Evolutionary conservation across 352 stramenopile species (phyloP).

Genomic region (Phytophthora sansomeana): DNA sequence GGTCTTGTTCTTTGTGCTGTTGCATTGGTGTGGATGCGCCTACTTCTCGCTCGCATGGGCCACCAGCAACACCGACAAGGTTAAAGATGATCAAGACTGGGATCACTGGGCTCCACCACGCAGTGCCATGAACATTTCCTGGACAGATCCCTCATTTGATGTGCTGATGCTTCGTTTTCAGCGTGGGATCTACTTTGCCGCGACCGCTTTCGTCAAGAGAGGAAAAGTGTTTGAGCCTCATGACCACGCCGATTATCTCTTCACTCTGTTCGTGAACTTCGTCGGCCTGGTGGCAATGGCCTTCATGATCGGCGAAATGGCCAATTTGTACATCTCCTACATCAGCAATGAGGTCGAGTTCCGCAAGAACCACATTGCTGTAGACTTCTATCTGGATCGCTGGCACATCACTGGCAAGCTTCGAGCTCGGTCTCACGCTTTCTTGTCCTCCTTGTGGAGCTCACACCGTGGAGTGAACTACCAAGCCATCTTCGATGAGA

Average conservation of each 20-base stretch:
- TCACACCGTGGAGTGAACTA: slow-evolving; percentile 70
- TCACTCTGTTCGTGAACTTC: slow-evolving; percentile 54
- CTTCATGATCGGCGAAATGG: slow-evolving; percentile 62
- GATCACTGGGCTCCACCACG: slow-evolving; percentile 48
- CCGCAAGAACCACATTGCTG: slow-evolving; percentile 63
- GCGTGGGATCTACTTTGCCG: slow-evolving; percentile 57
- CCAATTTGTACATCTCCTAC: slow-evolving; percentile 61
- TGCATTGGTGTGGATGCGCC: slow-evolving; percentile 63
- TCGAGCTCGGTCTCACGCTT: slow-evolving; percentile 47
- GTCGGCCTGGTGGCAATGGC: slow-evolving; percentile 52
- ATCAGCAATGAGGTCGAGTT: slow-evolving; percentile 76
- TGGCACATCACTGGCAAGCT: slow-evolving; percentile 54
- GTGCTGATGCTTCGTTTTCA: slow-evolving; percentile 44
- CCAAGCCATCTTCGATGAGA: slow-evolving; percentile 61
- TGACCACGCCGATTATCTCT: slow-evolving; percentile 35
- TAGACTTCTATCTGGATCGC: slow-evolving; percentile 57
- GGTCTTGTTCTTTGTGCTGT: slow-evolving; percentile 51
- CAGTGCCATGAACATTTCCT: slow-evolving; percentile 18
- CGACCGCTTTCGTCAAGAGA: slow-evolving; percentile 54
- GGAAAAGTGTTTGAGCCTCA: slow-evolving; percentile 48
- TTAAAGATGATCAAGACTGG: slow-evolving; percentile 29
- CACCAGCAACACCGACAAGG: neutral
- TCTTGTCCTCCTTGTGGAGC: slow-evolving; percentile 64
- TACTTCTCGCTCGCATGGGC: slow-evolving; percentile 48
- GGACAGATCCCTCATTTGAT: slow-evolving; percentile 3